Evolutionary conservation across 2,329 filamentous ascomycete species (phyloP).

Genomic region (Sporothrix humicola): DNA sequence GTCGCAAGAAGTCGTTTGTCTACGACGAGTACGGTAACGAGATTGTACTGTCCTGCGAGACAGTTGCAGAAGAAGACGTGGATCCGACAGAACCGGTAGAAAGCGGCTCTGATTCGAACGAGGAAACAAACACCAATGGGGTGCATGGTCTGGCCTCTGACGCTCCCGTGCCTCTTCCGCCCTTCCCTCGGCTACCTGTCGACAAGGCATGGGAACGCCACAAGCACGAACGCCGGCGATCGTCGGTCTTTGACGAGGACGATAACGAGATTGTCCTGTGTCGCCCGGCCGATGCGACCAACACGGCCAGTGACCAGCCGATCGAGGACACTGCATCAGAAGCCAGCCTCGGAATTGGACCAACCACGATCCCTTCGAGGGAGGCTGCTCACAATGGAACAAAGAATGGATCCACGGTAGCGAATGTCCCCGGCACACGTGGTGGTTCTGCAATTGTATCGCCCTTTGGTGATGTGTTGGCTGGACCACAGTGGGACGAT

Average conservation of each 20-base stretch:
- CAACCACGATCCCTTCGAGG: neutral
- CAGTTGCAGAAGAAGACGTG: constrained; percentile 17
- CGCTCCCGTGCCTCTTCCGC: constrained; percentile 28
- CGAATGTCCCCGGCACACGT: constrained; percentile 48
- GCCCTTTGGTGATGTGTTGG: constrained; percentile 78
- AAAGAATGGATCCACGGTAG: neutral
- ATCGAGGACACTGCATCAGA: neutral
- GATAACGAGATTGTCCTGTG: constrained; percentile 53
- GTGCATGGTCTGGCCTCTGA: neutral
- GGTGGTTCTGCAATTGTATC: constrained; percentile 85
- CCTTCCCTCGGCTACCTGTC: constrained; percentile 20
- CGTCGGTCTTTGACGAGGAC: constrained; percentile 44
- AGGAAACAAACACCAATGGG: neutral
- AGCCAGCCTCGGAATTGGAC: neutral
- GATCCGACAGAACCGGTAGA: neutral
- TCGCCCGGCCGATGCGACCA: constrained; percentile 22
- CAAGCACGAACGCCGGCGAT: constrained; percentile 34
- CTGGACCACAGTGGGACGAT: constrained; percentile 85
- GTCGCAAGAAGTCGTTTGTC: constrained; percentile 45
- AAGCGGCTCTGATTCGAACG: neutral
- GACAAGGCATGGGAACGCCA: constrained; percentile 30
- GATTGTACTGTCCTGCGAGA: constrained; percentile 47
- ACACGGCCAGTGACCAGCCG: neutral
- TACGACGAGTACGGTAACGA: constrained; percentile 59
- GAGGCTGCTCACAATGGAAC: neutral